Base-by-base conservation (phyloP, 2,329 filamentous ascomycete species). In the Alternaria infectoria region DNA sequence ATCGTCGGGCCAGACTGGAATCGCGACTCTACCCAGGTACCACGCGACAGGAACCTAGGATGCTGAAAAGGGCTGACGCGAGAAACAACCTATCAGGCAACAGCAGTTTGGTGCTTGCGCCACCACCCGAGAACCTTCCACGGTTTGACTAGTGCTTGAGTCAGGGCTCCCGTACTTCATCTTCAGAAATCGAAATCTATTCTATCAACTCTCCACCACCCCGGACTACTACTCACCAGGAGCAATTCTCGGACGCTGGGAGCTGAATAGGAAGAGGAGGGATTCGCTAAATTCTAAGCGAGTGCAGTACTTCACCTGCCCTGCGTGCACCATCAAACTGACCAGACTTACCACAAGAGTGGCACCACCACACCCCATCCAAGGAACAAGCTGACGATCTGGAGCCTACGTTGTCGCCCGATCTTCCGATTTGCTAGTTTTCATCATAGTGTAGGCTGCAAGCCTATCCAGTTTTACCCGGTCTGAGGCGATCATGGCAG, bases 401-500 rank as follows among this genome's bases (percentile, higher is more conserved):
- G 32, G 36, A 40, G 36, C 36, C 36, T 40, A 40, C 15, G 2
- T 10, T 40, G 4, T 17, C 36, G 36, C 36, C 36, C 1, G 4
- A 40, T 6, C 36, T n/a, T n/a, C 4, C 36, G 8, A 40, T 40
- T 17, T 3, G 9, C 8, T 10, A 0, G 2, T 6, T 17, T 3
- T 10, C 19, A 9, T 49, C 30, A n/a, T 51, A 10, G 4, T 19
- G 36, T 10, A 17, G 15, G n/a, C 36, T 2, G 8, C 36, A 40
- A 9, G 5, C 32, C 15, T n/a, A 10, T n/a, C 15, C 32, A 10
- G 0, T n/a, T 9, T 1, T 40, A n/a, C 32, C 15, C 4, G 4
- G 15, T 11, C 12, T 15, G 52, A 40, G 9, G 36, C 17, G 56
- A 61, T 26, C 10, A 74, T 72, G 70, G 46, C 61, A 13, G 72